Base-by-base conservation (phyloP, 2,329 filamentous ascomycete genomes). In the Coniella lustricola region DNA sequence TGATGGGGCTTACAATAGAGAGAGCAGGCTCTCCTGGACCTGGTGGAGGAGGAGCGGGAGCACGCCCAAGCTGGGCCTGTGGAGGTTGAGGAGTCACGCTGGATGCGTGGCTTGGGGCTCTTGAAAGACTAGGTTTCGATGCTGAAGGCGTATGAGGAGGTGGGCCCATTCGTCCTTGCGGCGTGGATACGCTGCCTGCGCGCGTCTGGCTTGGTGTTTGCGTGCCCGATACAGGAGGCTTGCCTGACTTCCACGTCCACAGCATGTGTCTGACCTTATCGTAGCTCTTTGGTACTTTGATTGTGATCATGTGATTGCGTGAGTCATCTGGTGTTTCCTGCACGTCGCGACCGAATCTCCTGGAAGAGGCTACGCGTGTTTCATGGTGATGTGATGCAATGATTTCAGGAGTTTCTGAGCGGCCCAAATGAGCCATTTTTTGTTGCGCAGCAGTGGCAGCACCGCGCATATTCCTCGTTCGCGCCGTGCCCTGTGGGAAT, bases 331-430 rank as follows among this genome's bases (percentile, higher is more conserved):
- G 93, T 56, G 91, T 89, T 61, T 96, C 90, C 42, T 88, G 79
- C 37, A 81, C 79, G 54, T 86, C 79, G 55, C 81, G 77, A 48
- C 75, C 73, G 53, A 71, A 73, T 44, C 76, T 76, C 47, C 77
- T 75, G 5, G 84, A 83, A 7, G 78, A 51, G 4, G 41, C 35
- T 14, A 48, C 81, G 58, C 90, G 75, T 1, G 85, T 79, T 64
- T 95, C 89, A 58, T 87, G 81, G 58, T 82, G 82, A 57, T 83
- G 84, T 22, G 65, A 60, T 32, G 76, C 71, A 47, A 73, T 77
- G 9, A 83, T 73, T 64, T 97, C 93, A 3, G 93, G 93, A 0
- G 93, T 97, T 63, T 90, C 87, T 29, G 91, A 96, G 52, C 93
- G 84, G 43, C 83, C 82, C 43, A 88, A 63, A 55, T 87, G 85